These are phyloP conservation scores for Naganishia liquefaciens DNA, from an alignment of 1,284 basidiomycete species.

Conservation along the genomic window DNA sequence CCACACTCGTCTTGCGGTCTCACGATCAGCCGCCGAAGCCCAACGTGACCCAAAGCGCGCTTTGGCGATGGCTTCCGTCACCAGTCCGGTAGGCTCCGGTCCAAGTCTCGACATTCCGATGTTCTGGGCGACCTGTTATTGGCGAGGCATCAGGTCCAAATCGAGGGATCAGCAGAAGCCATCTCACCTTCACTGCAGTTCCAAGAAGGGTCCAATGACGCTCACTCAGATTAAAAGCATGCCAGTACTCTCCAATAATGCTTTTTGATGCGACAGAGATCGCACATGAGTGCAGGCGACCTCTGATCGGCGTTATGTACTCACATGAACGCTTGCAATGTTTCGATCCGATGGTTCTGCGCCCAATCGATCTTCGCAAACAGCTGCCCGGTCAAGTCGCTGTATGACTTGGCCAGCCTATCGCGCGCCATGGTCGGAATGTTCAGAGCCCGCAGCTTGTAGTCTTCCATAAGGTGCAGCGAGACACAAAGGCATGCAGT, in stretches of 20 bases:
- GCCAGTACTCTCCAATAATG: conserved; percentile 23
- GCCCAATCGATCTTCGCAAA: conserved; percentile 22
- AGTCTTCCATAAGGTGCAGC: conserved; percentile 18
- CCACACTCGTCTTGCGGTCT: conserved; percentile 23
- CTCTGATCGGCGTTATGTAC: background rate
- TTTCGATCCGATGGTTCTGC: conserved; percentile 27
- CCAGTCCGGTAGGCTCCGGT: conserved; percentile 8
- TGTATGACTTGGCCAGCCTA: background rate
- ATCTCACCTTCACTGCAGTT: conserved; percentile 19
- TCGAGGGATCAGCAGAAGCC: background rate
- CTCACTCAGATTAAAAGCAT: conserved; percentile 11
- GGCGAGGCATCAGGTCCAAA: background rate
- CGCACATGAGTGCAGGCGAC: background rate
- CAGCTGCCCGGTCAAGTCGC: conserved; percentile 1
- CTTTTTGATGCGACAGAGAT: background rate
- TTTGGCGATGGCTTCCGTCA: conserved; percentile 1
- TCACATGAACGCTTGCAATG: conserved; percentile 26
- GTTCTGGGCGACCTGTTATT: conserved; percentile 21
- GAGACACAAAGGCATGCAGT: conserved; percentile 12
- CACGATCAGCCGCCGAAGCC: conserved; percentile 11
- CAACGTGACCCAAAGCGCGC: conserved; percentile 19
- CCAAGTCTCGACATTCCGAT: conserved; percentile 27
- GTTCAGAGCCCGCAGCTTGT: background rate
- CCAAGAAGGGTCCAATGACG: conserved; percentile 25
- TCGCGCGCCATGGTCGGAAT: background rate